These are phyloP conservation scores for Hypsizygus ulmarius DNA, from an alignment of 1,284 basidiomycete species.

Conservation along the genomic window DNA sequence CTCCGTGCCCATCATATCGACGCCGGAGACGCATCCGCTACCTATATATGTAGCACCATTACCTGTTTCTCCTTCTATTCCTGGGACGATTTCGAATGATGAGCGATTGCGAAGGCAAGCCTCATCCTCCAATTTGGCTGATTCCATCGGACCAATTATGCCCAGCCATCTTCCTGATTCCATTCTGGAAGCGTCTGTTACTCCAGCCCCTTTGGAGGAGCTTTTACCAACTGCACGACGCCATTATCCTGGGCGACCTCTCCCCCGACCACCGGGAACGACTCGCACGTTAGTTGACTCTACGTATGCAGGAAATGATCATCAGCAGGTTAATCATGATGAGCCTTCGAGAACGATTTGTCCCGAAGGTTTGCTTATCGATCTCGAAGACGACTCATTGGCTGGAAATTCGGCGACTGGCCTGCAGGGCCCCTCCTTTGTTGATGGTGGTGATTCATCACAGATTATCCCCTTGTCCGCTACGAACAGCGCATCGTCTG, in stretches of 20 bases:
- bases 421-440: background rate
- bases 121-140: no score
- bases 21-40: background rate
- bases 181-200: background rate
- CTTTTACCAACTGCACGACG: slow-evolving; percentile 23
- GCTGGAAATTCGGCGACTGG: slow-evolving; percentile 2
- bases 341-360: slow-evolving; percentile 20
- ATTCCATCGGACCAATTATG: background rate
- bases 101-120: no score
- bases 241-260: slow-evolving; percentile 40
- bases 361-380: slow-evolving; percentile 45
- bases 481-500: slow-evolving; percentile 18
- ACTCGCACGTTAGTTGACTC: slow-evolving; percentile 31
- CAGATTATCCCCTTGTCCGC: slow-evolving; percentile 5
- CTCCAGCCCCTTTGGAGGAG: background rate
- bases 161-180: slow-evolving; percentile 5
- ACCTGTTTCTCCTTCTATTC: no score
- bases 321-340: slow-evolving; percentile 10
- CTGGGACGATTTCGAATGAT: no score
- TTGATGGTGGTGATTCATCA: background rate
- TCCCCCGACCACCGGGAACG: slow-evolving; percentile 35
- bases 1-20: background rate
- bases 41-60: no score
- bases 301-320: slow-evolving; percentile 28
- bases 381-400: slow-evolving; percentile 34